These are phyloP conservation scores for Solanum pinnatisectum DNA, from an alignment of 257 asterid genomes.

Conservation along the genomic window DNA sequence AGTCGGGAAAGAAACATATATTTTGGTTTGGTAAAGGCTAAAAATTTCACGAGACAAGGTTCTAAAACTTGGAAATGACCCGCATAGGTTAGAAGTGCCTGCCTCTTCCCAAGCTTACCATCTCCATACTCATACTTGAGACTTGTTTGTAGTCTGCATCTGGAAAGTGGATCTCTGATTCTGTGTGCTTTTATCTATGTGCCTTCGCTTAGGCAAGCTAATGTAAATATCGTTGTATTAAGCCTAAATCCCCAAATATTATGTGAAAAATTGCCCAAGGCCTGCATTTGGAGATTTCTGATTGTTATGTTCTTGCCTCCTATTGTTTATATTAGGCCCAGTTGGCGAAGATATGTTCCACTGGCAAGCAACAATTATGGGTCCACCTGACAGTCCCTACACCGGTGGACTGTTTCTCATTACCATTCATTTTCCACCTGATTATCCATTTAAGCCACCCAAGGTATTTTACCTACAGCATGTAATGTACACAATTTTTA, in stretches of 20 bases:
- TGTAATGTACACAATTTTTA: neutral
- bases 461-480: neutral
- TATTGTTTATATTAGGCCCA: neutral
- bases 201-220: neutral
- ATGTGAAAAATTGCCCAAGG: neutral
- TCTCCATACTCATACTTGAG: neutral
- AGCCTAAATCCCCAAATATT: neutral
- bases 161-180: neutral
- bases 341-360: slow-evolving; percentile 1
- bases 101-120: neutral
- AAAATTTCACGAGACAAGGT: neutral
- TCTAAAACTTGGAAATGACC: neutral
- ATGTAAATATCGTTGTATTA: neutral
- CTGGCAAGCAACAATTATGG: slow-evolving; percentile 11
- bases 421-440: slow-evolving; percentile 8
- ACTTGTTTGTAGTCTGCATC: neutral
- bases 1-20: neutral
- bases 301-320: neutral
- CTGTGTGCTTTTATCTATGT: neutral
- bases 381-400: slow-evolving; percentile 10
- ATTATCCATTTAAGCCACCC: slow-evolving; percentile 11
- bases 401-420: slow-evolving; percentile 4
- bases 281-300: neutral
- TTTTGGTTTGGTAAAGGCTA: neutral
- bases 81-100: neutral